phyloP scores from a whole-genome alignment of 306 rosid species.

The Cicer chorassanicum region DNA sequence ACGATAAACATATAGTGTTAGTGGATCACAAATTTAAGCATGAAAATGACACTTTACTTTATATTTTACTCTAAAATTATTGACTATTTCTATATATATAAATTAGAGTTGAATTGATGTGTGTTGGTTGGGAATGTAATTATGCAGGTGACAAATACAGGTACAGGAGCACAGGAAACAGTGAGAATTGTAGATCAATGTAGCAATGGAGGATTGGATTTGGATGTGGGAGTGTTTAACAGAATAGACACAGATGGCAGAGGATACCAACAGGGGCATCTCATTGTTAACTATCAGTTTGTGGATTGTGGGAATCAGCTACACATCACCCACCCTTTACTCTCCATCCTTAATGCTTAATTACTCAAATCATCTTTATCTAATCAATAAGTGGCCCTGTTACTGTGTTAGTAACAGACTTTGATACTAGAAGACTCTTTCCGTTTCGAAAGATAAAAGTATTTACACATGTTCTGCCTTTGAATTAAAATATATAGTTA shows the following conservation, averaged over 20 bases:
- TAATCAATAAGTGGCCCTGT: constrained; percentile 33
- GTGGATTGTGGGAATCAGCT: constrained; percentile 56
- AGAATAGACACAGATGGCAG: constrained; percentile 54
- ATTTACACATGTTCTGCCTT: neutral
- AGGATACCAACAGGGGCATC: constrained; percentile 60
- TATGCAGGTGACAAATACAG: constrained; percentile 61
- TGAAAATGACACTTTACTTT: too few species aligned
- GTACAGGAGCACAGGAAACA: constrained; percentile 56
- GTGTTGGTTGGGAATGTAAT: neutral
- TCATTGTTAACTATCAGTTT: constrained; percentile 59
- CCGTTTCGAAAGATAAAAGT: neutral
- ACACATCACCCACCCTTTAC: neutral
- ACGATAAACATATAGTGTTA: too few species aligned
- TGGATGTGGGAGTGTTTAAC: constrained; percentile 62
- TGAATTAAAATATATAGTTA: neutral
- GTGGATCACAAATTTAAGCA: too few species aligned
- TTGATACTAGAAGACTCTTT: neutral
- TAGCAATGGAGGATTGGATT: constrained; percentile 72
- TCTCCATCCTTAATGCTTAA: constrained; percentile 37
- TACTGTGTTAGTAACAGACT: neutral
- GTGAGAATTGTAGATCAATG: constrained; percentile 76
- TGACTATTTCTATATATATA: too few species aligned
- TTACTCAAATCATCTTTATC: neutral
- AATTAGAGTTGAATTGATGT: neutral
- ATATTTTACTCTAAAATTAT: too few species aligned